Conservation (phyloP, 106 monocot genomes). For the Acorus gramineus region DNA sequence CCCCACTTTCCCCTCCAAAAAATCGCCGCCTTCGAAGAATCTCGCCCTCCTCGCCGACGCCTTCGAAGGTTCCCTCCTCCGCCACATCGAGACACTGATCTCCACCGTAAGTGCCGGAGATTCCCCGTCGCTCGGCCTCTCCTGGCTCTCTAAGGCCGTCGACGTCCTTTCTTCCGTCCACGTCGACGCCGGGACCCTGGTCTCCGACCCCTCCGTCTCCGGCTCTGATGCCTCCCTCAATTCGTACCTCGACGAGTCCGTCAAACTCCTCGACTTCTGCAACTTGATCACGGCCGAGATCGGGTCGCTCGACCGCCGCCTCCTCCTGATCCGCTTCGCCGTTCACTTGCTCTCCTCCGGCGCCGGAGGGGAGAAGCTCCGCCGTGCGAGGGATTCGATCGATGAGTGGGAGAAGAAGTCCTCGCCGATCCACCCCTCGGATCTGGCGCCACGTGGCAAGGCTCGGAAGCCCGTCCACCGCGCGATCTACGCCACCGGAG, state of each 20-base stretch:
- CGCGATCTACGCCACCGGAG: conserved; percentile 49
- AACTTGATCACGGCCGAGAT: conserved; percentile 34
- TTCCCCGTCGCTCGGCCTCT: conserved; percentile 3
- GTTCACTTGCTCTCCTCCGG: conserved; percentile 27
- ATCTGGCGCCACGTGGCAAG: conserved; percentile 15
- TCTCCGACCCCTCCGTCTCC: conserved; percentile 27
- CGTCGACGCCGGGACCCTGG: conserved; percentile 12
- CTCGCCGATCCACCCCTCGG: neutral
- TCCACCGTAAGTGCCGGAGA: neutral
- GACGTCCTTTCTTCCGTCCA: conserved; percentile 29
- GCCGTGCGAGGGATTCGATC: conserved; percentile 9
- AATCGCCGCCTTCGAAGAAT: neutral
- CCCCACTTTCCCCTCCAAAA: neutral
- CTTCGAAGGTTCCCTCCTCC: conserved; percentile 37
- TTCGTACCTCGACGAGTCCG: conserved; percentile 29
- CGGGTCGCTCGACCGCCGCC: conserved; percentile 25
- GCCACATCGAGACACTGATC: conserved; percentile 34
- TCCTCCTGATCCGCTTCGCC: conserved; percentile 36
- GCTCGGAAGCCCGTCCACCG: conserved; percentile 11
- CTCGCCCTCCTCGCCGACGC: conserved; percentile 3
- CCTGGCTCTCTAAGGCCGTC: conserved; percentile 25
- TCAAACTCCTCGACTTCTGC: conserved; percentile 50
- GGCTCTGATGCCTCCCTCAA: conserved; percentile 24
- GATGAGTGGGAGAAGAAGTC: conserved; percentile 9
- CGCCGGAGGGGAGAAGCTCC: neutral